Conservation (phyloP, 495 filamentous ascomycete genomes). For the Usnea hakonensis region DNA sequence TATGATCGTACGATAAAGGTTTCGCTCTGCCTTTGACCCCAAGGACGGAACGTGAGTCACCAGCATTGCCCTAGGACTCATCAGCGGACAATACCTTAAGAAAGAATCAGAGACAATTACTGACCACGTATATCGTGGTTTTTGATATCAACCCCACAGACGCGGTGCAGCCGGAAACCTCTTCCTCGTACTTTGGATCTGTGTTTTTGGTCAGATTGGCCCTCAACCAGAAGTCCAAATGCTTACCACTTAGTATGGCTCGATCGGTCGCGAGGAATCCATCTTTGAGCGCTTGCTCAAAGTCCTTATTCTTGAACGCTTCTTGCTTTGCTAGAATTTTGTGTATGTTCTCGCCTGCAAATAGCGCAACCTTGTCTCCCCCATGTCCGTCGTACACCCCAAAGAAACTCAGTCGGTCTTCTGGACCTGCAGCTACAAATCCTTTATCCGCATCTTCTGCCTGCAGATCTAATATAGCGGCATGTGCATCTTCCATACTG, state of each 20-base stretch:
- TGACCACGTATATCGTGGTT: slow-evolving; percentile 90
- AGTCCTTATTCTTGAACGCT: slow-evolving; percentile 79
- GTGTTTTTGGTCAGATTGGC: slow-evolving; percentile 21
- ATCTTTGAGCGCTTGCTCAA: slow-evolving; percentile 94
- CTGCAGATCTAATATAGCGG: slow-evolving; percentile 78
- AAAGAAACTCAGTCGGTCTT: slow-evolving; percentile 82
- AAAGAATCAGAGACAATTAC: slow-evolving; percentile 29
- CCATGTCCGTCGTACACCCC: slow-evolving; percentile 98
- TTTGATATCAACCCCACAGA: slow-evolving; percentile 80
- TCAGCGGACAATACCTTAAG: slow-evolving; percentile 20
- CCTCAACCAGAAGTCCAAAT: slow-evolving; percentile 14
- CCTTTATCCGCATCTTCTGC: slow-evolving; percentile 49
- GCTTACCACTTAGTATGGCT: slow-evolving; percentile 85
- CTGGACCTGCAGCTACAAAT: slow-evolving; percentile 52
- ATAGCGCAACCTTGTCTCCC: slow-evolving; percentile 90
- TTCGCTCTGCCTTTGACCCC: slow-evolving; percentile 95
- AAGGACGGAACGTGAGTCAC: slow-evolving; percentile 87
- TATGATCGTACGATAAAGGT: slow-evolving; percentile 95
- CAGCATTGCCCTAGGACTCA: slow-evolving; percentile 73
- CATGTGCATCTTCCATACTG: slow-evolving; percentile 97
- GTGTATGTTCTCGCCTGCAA: slow-evolving; percentile 87
- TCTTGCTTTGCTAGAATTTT: slow-evolving; percentile 92
- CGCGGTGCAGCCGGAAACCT: slow-evolving; percentile 95
- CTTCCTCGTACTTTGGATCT: slow-evolving; percentile 96
- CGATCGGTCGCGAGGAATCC: slow-evolving; percentile 94